phyloP scores from a whole-genome alignment of 768 basidiomycete species.

The Trametes cingulata region DNA sequence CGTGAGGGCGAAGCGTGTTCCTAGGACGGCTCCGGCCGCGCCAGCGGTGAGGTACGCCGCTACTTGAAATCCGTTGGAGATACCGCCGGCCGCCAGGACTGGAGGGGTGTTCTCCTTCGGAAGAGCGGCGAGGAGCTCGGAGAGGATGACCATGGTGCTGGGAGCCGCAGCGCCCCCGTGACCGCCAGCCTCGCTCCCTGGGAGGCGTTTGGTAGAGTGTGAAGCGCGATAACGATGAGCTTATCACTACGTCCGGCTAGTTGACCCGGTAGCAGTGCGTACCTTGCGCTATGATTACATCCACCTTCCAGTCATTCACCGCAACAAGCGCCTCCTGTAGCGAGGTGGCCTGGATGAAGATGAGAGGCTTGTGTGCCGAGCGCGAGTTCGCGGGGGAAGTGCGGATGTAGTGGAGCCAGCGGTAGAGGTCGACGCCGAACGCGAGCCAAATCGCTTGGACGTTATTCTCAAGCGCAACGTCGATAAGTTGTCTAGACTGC shows the following conservation, averaged over 20 bases:
- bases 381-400: conserved; percentile 48
- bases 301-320: conserved; percentile 65
- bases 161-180: conserved; percentile 62
- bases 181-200: conserved; percentile 81
- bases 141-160: conserved; percentile 61
- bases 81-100: conserved; percentile 74
- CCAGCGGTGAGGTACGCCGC: conserved; percentile 67
- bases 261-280: not conserved
- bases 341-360: conserved; percentile 69
- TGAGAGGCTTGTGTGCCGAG: conserved; percentile 44
- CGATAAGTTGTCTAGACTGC: conserved; percentile 44
- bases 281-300: conserved; percentile 83
- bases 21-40: conserved; percentile 65
- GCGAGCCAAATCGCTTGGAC: conserved; percentile 75
- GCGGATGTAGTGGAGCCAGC: conserved; percentile 65
- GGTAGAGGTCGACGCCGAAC: conserved; percentile 57
- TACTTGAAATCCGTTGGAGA: conserved; percentile 63
- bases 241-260: conserved; percentile 4
- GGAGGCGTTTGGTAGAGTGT: not conserved
- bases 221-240: not conserved
- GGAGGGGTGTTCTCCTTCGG: conserved; percentile 45
- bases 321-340: conserved; percentile 61
- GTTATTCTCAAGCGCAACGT: conserved; percentile 50
- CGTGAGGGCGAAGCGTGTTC: conserved; percentile 75
- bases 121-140: conserved; percentile 50